Base-by-base conservation (phyloP, 73 alveolate genomes). In the Breviolum minutum region DNA sequence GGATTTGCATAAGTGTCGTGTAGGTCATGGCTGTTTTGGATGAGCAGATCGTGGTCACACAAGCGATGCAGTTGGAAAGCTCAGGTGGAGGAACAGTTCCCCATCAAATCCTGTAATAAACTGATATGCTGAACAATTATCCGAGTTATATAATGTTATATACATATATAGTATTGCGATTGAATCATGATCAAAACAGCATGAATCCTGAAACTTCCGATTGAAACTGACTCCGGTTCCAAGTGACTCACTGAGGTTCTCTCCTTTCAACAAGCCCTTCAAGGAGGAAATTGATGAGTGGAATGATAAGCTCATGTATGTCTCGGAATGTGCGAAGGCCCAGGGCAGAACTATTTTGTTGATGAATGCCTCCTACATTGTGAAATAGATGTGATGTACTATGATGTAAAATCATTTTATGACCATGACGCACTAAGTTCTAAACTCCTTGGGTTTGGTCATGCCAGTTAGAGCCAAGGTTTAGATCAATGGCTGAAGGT, bases 401-500 rank as follows among this genome's bases (percentile, higher is more conserved):
- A 40, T 40, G 54, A 40, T 40, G 54, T 3, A 40, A 2, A 3
- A 40, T 40, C 54, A 40, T 40, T 0, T 40, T 40, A 40, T 40
- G 54, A 40, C 54, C 54, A 40, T 40, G 54, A 40, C 3, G 54
- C 54, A 40, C 54, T 40, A 40, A 40, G 54, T 2, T 40, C 54
- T 40, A 60, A 8, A 20, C 63, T n/a, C 63, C 30, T 77, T 77
- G n/a, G n/a, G n/a, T n/a, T n/a, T n/a, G n/a, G n/a, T n/a, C n/a
- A n/a, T n/a, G 8, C 82, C 30, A 27, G 87, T 22, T 40, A 22
- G 0, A 5, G 14, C 22, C 24, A n/a, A 92, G 97, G 97, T 68
- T 99, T 99, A 90, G 99, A 99, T 97, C 99, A 99, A 99, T 99
- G 99, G 99, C 99, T 99, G 74, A 99, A 99, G 99, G 99, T 99